Base-by-base conservation (phyloP, 805 yeast species). In the Ogataea nitratoaversa region DNA sequence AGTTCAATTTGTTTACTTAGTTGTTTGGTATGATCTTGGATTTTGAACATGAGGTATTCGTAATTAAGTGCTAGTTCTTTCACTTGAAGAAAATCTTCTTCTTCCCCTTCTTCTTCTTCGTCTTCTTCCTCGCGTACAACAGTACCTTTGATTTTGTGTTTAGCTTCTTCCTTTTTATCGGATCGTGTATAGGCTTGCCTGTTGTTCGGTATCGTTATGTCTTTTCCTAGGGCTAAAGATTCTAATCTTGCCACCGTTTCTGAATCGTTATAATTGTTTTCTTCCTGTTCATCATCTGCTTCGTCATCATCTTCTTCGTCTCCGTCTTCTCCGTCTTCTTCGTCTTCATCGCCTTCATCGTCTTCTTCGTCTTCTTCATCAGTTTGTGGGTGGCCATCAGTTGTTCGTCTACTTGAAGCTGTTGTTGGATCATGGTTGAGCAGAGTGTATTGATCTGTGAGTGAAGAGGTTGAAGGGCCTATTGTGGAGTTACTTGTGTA, bases 21-120 rank as follows among this genome's bases (percentile, higher is more conserved):
- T 2, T 66, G 61, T 18, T 69, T 60, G 6, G 83, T 70, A 38
- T 72, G 70, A 44, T 79, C 84, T 34, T 72, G 70, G 37, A 84
- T 79, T 54, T 76, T 78, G 62, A 67, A 80, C 55, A 83, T 56
- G 30, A 84, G 58, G 49, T 82, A 80, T 50, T 84, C 91, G 54
- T 74, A 83, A 38, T 72, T 74, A 19, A 81, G 64, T 0, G 84
- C 76, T 32, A 84, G 62, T 41, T 73, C 70, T 49, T 77, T 74
- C 14, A 84, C 69, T 11, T 79, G 76, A 19, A 84, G 62, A 1
- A 88, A 87, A 58, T 84, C 90, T 19, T 71, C 75, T 4, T 60
- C 66, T 4, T 59, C 63, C 13, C 43, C 49, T 14, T 45, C 43
- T 12, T 34, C 32, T 11, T 38, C 22, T 19, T 27, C 38, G n/a